Evolutionary conservation across 768 basidiomycete genomes (phyloP).

Genomic region (Termitomyces sp.): DNA sequence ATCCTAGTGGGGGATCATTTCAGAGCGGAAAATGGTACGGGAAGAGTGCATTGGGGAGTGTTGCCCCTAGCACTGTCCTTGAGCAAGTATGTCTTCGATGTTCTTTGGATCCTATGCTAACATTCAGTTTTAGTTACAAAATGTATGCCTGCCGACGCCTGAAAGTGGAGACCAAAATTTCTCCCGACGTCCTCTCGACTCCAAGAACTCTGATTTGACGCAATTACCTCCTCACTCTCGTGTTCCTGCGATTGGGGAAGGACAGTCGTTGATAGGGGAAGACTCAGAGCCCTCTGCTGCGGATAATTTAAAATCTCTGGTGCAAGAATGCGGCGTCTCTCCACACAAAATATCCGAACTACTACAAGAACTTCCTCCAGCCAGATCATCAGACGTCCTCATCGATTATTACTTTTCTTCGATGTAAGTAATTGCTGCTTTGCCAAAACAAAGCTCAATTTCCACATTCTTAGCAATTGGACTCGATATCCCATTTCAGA

Average conservation of each 20-base stretch:
- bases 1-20: slow-evolving; percentile 71
- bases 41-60: slow-evolving; percentile 77
- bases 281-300: slow-evolving; percentile 57
- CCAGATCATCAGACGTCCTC: slow-evolving; percentile 68
- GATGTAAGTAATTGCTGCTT: slow-evolving; percentile 40
- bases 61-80: slow-evolving; percentile 74
- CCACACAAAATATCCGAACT: slow-evolving; percentile 90
- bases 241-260: slow-evolving; percentile 8
- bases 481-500: slow-evolving; percentile 91
- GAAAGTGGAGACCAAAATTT: slow-evolving; percentile 8
- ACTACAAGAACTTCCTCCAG: slow-evolving; percentile 82
- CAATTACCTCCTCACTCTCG: slow-evolving; percentile 2
- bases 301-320: slow-evolving; percentile 80
- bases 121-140: slow-evolving; percentile 21
- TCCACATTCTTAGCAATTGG: slow-evolving; percentile 63
- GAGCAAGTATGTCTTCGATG: slow-evolving; percentile 54
- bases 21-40: slow-evolving; percentile 88
- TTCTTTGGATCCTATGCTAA: neutral
- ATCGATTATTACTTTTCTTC: slow-evolving; percentile 78
- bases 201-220: slow-evolving; percentile 11
- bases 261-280: slow-evolving; percentile 29
- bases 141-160: slow-evolving; percentile 16
- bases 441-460: slow-evolving; percentile 5
- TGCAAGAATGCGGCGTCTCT: slow-evolving; percentile 90
- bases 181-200: slow-evolving; percentile 8